Evolutionary conservation across 225 moss, liverwort and hornwort genomes (phyloP).

Genomic region (Anthoceros angustus): DNA sequence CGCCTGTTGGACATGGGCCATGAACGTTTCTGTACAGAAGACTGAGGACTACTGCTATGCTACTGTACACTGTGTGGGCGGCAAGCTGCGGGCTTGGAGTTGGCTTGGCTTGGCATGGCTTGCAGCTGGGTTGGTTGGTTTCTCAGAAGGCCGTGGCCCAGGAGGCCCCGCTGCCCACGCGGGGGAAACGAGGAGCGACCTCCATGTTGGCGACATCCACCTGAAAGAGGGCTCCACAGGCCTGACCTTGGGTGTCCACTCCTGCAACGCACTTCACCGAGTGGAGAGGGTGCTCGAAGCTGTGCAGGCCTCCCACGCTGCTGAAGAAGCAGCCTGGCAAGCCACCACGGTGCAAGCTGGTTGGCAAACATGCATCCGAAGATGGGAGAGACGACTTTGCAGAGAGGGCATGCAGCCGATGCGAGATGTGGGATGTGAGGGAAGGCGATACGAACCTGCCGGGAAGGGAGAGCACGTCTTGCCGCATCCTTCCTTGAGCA

Average conservation of each 20-base stretch:
- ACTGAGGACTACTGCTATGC: too few species aligned
- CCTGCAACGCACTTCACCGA: constrained; percentile 63
- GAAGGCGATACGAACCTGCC: constrained; percentile 19
- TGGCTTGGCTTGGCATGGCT: too few species aligned
- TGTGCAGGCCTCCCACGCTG: constrained; percentile 50
- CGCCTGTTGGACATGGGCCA: too few species aligned
- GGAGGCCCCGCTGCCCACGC: not conserved
- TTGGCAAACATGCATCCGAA: not conserved
- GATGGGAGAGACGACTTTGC: too few species aligned
- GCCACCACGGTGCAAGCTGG: not conserved
- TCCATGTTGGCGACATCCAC: constrained; percentile 16
- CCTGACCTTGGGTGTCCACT: constrained; percentile 69
- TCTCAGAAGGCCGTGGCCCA: not conserved
- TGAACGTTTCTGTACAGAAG: too few species aligned
- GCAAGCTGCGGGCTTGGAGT: too few species aligned
- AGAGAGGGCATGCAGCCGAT: too few species aligned
- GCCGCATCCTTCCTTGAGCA: constrained; percentile 52
- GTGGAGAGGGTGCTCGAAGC: constrained; percentile 48
- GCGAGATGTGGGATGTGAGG: not conserved
- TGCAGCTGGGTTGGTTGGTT: not conserved
- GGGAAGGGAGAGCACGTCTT: constrained; percentile 82
- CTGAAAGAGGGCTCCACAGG: constrained; percentile 78
- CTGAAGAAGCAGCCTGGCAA: constrained; percentile 70
- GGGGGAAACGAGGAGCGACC: not conserved
- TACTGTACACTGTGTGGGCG: too few species aligned